Percentiles rank a stretch among this genome's conserved stretches.
Evolutionary conservation across 2,329 filamentous ascomycete species (phyloP).

Genomic region (Phaeosphaeria sp.): DNA sequence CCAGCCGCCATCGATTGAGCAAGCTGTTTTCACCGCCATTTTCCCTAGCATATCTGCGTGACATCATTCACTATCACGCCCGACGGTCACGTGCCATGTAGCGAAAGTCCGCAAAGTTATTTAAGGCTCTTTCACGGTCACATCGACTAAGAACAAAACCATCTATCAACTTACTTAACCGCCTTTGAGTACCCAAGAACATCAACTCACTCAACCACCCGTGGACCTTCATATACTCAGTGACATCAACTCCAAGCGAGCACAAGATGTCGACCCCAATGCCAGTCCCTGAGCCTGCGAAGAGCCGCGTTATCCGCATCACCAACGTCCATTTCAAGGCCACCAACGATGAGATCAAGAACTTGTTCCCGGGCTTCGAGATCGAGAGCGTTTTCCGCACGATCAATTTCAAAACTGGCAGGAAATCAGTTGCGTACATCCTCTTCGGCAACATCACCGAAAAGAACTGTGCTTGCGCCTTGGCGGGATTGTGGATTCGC

Average conservation of each 20-base stretch:
- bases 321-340: constrained; percentile 5
- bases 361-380: background rate
- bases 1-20: too few relatives aligned
- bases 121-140: too few relatives aligned
- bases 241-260: background rate
- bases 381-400: constrained; percentile 1
- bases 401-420: background rate
- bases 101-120: too few relatives aligned
- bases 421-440: background rate
- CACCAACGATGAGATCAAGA: background rate
- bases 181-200: too few relatives aligned
- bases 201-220: background rate
- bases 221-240: background rate
- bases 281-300: background rate
- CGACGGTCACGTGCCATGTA: too few relatives aligned
- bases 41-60: too few relatives aligned
- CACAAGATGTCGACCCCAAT: background rate
- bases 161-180: too few relatives aligned
- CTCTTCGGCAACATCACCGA: background rate
- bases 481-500: background rate
- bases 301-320: constrained; percentile 3
- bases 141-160: too few relatives aligned
- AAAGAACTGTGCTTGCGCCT: background rate
- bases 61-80: too few relatives aligned
- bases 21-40: too few relatives aligned